A percentile compares a stretch with the other conserved stretches of the same genome.
phyloP scores from a whole-genome alignment of 257 asterid genomes.

The Scutellaria baicalensis region DNA sequence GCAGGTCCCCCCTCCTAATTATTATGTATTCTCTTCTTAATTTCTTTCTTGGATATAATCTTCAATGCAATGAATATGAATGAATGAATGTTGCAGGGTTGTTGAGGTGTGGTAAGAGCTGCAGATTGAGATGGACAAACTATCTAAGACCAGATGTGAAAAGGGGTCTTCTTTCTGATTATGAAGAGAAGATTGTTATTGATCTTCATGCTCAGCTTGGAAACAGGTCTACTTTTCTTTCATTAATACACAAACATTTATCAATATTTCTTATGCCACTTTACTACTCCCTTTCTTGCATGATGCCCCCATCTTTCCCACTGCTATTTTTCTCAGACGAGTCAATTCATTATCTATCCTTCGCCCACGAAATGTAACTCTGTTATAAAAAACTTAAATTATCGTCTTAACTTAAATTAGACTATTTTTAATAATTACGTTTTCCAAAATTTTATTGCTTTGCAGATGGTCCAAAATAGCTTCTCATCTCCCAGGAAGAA shows the following conservation, averaged over 20 bases:
- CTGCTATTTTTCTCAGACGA: no score
- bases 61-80: no score
- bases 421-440: not conserved
- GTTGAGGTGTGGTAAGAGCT: slow-evolving; percentile 92
- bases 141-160: slow-evolving; percentile 91
- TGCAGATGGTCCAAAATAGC: slow-evolving; percentile 93
- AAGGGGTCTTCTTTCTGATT: slow-evolving; percentile 81
- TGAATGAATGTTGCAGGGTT: slow-evolving; percentile 62
- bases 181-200: slow-evolving; percentile 89
- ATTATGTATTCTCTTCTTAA: not conserved
- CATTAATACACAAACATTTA: no score
- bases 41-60: no score
- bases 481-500: slow-evolving; percentile 95
- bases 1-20: no score
- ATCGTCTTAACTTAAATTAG: not conserved
- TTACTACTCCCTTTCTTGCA: no score
- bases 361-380: no score
- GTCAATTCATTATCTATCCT: no score
- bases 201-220: slow-evolving; percentile 98
- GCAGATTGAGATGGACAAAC: slow-evolving; percentile 92
- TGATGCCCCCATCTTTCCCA: no score
- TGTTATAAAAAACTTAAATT: no score
- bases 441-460: no score
- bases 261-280: no score
- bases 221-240: slow-evolving; percentile 45